Base-by-base conservation (phyloP, 2,329 filamentous ascomycete species). In the Aspergillus viridinutans region DNA sequence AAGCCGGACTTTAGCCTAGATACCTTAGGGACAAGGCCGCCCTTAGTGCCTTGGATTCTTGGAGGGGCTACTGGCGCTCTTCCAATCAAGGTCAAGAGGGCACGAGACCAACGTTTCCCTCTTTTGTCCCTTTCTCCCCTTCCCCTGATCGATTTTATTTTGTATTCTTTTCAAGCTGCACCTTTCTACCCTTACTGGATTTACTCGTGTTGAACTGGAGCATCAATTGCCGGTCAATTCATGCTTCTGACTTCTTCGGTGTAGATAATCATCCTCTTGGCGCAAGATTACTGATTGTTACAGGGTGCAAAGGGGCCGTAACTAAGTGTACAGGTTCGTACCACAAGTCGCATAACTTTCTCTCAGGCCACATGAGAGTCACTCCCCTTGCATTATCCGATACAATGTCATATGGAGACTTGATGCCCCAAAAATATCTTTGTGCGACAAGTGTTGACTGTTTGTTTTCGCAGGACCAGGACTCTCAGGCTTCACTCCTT, bases 51-150 rank as follows among this genome's bases (percentile, higher is more conserved):
- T 56, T 43, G 40, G 32, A 35, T 35, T 35, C 12, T 6, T 35
- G 40, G 49, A 50, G 32, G 40, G 49, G 40, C 23, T 6, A 7
- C 21, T 14, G 9, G 10, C 29, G 23, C 23, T 61, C 58, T 64
- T 63, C 66, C 65, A 67, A 69, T 67, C 63, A 61, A 58, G 64
- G 69, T 49, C 57, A 58, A 58, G 58, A 25, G 61, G 61, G 69
- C 70, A 72, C 70, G 70, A 72, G 70, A 72, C 70, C 70, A 67
- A 51, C 55, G 38, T 58, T 54, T 60, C 58, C 60, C 57, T 57
- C 59, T 61, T 59, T 55, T 61, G 53, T 50, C 52, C 55, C 53
- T 56, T 56, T 52, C 53, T 55, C 50, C 47, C 35, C 49, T 61
- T 54, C 58, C 51, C 38, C 51, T 55, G 32, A 45, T 53, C 29